Evolutionary conservation across 1,139 yeast genomes (phyloP).

Genomic region (Yamadazyma siamensis): DNA sequence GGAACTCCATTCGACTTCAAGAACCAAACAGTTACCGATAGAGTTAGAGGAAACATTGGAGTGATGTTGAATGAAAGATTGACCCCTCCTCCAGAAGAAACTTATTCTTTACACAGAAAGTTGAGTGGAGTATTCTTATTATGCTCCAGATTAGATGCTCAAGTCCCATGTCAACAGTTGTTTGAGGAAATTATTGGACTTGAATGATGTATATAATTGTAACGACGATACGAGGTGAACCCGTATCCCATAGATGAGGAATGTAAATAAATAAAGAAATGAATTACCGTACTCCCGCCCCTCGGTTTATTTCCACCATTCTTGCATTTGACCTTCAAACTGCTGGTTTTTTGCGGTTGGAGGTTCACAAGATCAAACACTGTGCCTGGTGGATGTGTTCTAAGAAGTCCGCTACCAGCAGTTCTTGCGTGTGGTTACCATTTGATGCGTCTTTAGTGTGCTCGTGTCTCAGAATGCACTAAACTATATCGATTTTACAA

Average conservation of each 20-base stretch:
- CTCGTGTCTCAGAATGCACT: too few relatives aligned
- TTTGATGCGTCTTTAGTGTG: too few relatives aligned
- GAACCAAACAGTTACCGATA: conserved; percentile 86
- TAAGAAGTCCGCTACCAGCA: too few relatives aligned
- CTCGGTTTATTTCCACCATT: background rate
- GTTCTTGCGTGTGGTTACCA: too few relatives aligned
- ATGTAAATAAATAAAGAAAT: too few relatives aligned
- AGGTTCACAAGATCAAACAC: too few relatives aligned
- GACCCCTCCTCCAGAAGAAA: conserved; percentile 98
- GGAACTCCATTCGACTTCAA: conserved; percentile 65
- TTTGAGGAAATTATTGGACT: conserved; percentile 73
- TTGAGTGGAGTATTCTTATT: conserved; percentile 90
- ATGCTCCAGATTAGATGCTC: conserved; percentile 82
- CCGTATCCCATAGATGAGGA: too few relatives aligned
- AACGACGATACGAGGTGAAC: too few relatives aligned
- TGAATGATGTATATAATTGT: conserved; percentile 4
- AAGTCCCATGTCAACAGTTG: conserved; percentile 76
- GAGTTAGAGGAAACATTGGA: conserved; percentile 82
- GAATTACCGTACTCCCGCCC: conserved; percentile 3
- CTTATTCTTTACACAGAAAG: conserved; percentile 91
- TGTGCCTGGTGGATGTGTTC: too few relatives aligned
- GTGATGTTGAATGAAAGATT: conserved; percentile 88
- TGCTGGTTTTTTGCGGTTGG: too few relatives aligned
- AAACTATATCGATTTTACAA: too few relatives aligned
- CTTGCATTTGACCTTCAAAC: too few relatives aligned